Evolutionary conservation across 2,329 filamentous ascomycete genomes (phyloP).

Genomic region (Penicillium sp.): DNA sequence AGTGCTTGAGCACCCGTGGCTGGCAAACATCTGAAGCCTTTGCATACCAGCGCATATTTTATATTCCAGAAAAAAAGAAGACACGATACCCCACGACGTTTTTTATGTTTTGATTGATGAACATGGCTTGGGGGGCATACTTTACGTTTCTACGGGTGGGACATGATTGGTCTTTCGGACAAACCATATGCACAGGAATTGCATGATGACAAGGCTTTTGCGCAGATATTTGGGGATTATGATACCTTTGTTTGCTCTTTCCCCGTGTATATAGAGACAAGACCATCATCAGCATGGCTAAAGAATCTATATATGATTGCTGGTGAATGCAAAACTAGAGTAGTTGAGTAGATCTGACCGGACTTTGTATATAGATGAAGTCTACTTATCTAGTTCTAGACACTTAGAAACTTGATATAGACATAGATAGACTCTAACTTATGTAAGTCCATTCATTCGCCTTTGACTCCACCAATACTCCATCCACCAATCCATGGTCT

Average conservation of each 20-base stretch:
- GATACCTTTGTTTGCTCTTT: background rate
- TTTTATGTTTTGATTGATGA: conserved; percentile 20
- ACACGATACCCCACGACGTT: conserved; percentile 27
- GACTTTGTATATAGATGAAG: background rate
- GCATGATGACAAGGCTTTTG: background rate
- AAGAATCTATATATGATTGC: background rate
- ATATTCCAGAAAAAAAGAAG: conserved; percentile 16
- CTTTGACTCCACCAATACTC: background rate
- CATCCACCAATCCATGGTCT: background rate
- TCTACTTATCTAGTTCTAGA: background rate
- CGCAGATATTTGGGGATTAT: background rate
- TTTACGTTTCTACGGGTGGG: background rate
- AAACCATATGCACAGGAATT: background rate
- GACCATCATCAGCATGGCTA: background rate
- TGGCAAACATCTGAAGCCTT: conserved; percentile 27
- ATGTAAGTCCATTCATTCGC: background rate
- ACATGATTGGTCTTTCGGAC: background rate
- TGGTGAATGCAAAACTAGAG: background rate
- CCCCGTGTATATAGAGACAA: background rate
- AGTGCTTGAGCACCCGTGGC: conserved; percentile 86
- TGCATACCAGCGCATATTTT: background rate
- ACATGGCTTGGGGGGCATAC: background rate
- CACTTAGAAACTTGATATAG: too few species aligned
- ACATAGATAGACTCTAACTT: too few species aligned
- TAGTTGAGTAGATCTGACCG: background rate